Conservation (phyloP, 2,329 filamentous ascomycete species). For the Calonectria naviculata region DNA sequence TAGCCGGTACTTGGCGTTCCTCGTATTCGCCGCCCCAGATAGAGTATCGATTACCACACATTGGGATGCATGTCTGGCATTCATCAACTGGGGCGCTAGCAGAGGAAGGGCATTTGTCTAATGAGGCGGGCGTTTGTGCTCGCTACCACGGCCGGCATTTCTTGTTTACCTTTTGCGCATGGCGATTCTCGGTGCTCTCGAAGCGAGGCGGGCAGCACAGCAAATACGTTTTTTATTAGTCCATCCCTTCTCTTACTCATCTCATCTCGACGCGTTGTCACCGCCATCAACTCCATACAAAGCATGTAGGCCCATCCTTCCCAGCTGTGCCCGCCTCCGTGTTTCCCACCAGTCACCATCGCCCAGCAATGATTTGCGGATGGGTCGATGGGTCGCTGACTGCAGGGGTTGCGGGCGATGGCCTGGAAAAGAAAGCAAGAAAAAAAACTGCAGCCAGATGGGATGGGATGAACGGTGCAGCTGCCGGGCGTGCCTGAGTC, state of each 20-base stretch:
- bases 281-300: constrained; percentile 9
- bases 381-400: constrained; percentile 35
- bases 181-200: neutral
- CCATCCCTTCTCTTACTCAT: constrained; percentile 5
- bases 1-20: constrained; percentile 10
- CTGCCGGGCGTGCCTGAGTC: constrained; percentile 19
- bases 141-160: neutral
- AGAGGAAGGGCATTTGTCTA: neutral
- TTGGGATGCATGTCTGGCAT: neutral
- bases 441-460: constrained; percentile 9
- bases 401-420: constrained; percentile 29
- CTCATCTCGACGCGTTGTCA: constrained; percentile 6
- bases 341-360: constrained; percentile 24
- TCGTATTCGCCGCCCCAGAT: constrained; percentile 14
- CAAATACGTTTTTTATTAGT: constrained; percentile 1
- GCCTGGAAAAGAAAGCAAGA: constrained; percentile 11
- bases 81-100: neutral
- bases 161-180: neutral
- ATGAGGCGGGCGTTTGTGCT: constrained; percentile 1
- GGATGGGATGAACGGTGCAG: constrained; percentile 38
- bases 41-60: constrained; percentile 12
- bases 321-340: neutral
- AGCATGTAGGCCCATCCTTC: constrained; percentile 3
- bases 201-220: neutral
- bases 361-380: constrained; percentile 23